Percentiles rank a stretch among this genome's conserved stretches.
These are phyloP conservation scores for Tetrapisispora arboricola DNA, from an alignment of 805 yeast genomes.

Conservation along the genomic window DNA sequence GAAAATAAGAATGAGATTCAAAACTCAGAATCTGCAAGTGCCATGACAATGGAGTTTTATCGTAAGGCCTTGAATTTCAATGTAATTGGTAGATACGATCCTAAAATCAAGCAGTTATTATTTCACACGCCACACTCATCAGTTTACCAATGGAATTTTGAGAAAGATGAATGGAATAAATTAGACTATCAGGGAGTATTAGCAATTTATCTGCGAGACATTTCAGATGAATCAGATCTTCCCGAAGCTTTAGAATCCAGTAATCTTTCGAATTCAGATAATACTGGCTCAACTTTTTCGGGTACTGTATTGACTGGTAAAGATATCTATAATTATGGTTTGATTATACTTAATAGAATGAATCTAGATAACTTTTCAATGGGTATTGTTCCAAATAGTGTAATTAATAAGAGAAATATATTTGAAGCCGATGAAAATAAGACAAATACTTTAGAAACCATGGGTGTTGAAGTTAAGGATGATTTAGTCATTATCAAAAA, in stretches of 20 bases:
- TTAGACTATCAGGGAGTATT: slow-evolving; percentile 61
- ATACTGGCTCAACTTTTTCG: slow-evolving; percentile 3
- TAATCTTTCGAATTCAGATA: slow-evolving; percentile 4
- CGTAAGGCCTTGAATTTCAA: slow-evolving; percentile 62
- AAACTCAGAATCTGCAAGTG: neutral
- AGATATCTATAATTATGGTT: slow-evolving; percentile 50
- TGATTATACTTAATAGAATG: slow-evolving; percentile 56
- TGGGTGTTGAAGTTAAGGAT: slow-evolving; percentile 60
- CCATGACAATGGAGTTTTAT: slow-evolving; percentile 40
- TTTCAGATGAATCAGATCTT: slow-evolving; percentile 17
- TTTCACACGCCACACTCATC: slow-evolving; percentile 66
- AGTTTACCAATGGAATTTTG: slow-evolving; percentile 50
- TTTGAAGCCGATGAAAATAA: slow-evolving; percentile 24
- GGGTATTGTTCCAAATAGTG: slow-evolving; percentile 52
- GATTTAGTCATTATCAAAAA: slow-evolving; percentile 62
- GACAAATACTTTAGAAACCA: slow-evolving; percentile 31
- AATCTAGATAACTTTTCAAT: slow-evolving; percentile 63
- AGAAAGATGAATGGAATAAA: slow-evolving; percentile 57
- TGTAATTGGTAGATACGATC: slow-evolving; percentile 69
- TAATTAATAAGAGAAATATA: slow-evolving; percentile 33
- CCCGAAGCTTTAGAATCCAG: slow-evolving; percentile 9
- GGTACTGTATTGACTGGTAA: slow-evolving; percentile 21
- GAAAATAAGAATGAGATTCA: neutral
- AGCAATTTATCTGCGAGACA: slow-evolving; percentile 50
- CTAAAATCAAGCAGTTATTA: slow-evolving; percentile 54